Evolutionary conservation across 1,284 basidiomycete species (phyloP), one percentile per base, ranked within the genome.

Genomic region (Pseudomicrostroma phylloplanum): DNA sequence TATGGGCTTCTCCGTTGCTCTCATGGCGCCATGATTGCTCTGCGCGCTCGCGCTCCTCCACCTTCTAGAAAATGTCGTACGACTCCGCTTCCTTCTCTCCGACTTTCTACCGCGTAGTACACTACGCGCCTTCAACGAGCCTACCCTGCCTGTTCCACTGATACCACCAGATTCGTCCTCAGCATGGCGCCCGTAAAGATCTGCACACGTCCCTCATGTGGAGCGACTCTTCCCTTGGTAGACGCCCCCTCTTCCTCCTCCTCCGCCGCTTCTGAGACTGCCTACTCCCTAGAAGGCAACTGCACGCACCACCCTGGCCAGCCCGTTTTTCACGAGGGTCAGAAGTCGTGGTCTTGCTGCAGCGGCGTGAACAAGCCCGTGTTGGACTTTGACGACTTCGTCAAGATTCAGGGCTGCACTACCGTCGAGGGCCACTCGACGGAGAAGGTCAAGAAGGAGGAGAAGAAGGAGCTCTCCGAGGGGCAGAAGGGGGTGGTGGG

Each of bases 281-380:
- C 30, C 3, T 36, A 36, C 30, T 21, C 15, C 17, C 30, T 11
- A 0, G 26, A 40, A 43, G 57, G 3, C 64, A 61, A 3, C 0
- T 78, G 77, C 63, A 58, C 30, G n/a, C 68, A 71, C 64, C 77
- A 79, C 56, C 75, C 77, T 1, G 77, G 77, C 56, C 67, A 71
- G 8, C 76, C 77, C 25, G 69, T 79, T 43, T 79, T 79, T 60
- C 77, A 78, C 66, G 77, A 79, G 59, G 76, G 76, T 17, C 70
- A 70, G 51, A 79, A 79, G 61, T 76, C 74, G 0, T 79, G 77
- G 77, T 78, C 77, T 1, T 79, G 77, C 68, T 79, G 77, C 71
- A 67, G 74, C 40, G 67, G 74, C 8, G 67, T 64, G 21, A 74
- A 78, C 71, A 78, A 78, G 66, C 76, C 77, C 12, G 77, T 79